phyloP scores from a whole-genome alignment of 768 basidiomycete species.

The Tylopilus subfusipes region DNA sequence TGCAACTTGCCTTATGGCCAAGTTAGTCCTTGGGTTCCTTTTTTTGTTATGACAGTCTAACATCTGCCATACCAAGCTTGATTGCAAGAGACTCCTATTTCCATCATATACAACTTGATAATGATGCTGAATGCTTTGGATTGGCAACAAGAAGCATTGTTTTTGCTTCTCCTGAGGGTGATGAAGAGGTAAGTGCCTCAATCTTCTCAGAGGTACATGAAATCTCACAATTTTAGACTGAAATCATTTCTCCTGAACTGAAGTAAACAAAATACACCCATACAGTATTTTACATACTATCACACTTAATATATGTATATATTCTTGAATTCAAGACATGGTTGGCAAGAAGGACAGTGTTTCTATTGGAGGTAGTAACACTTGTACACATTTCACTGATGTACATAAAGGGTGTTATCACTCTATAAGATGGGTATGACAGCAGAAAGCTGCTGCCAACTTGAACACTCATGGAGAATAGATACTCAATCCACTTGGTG shows the following conservation, averaged over 20 bases:
- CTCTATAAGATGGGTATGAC: background rate
- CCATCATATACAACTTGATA: background rate
- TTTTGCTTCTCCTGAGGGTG: slow-evolving; percentile 3
- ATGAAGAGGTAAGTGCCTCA: slow-evolving; percentile 1
- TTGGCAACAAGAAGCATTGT: background rate
- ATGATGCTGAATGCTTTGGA: background rate
- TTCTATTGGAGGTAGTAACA: no score
- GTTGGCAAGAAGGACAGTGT: no score
- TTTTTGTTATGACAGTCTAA: background rate
- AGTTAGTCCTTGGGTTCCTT: slow-evolving; percentile 13
- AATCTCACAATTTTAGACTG: slow-evolving; percentile 2
- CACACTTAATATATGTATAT: no score
- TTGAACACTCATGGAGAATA: background rate
- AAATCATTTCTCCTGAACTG: background rate
- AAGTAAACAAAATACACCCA: background rate
- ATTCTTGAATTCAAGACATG: no score
- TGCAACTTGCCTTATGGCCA: slow-evolving; percentile 27
- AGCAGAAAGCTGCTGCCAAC: background rate
- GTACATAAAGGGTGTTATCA: no score
- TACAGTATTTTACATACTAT: background rate
- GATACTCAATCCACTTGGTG: slow-evolving; percentile 44
- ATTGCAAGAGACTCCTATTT: slow-evolving; percentile 31
- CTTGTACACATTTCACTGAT: no score
- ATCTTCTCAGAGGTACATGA: background rate
- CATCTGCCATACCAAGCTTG: slow-evolving; percentile 7